A percentile compares a stretch with the other conserved stretches of the same genome.
Conservation (phyloP, 805 yeast species). For the Naumovozyma baii region DNA sequence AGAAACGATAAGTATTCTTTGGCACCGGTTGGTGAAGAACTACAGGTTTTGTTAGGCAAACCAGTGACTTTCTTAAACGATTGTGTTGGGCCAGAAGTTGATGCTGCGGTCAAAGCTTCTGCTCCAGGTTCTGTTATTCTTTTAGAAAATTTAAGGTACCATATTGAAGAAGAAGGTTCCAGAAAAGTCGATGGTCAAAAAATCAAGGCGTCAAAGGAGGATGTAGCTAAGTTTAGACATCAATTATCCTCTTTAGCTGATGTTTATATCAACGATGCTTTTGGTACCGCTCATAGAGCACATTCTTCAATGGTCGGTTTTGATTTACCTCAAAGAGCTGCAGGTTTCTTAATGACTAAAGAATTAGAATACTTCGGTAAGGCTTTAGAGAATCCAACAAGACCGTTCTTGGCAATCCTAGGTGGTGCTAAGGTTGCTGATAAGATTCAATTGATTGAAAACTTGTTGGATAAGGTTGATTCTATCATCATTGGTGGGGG, state of each 20-base stretch:
- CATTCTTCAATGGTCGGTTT: conserved; percentile 99
- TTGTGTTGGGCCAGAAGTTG: conserved; percentile 89
- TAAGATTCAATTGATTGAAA: conserved; percentile 97
- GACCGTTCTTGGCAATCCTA: conserved; percentile 97
- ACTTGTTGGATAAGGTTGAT: conserved; percentile 92
- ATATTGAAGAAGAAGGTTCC: conserved; percentile 94
- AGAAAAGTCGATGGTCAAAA: conserved; percentile 86
- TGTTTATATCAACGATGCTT: conserved; percentile 95
- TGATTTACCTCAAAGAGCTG: conserved; percentile 90
- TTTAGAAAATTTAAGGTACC: conserved; percentile 96
- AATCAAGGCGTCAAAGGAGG: conserved; percentile 82
- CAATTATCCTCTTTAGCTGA: conserved; percentile 89
- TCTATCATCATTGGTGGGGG: conserved; percentile 96
- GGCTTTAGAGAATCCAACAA: conserved; percentile 94
- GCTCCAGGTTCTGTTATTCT: conserved; percentile 75
- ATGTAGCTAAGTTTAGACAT: conserved; percentile 78
- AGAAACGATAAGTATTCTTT: conserved; percentile 75
- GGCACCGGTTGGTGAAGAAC: conserved; percentile 87
- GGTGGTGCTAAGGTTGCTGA: conserved; percentile 99
- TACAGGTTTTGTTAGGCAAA: conserved; percentile 63
- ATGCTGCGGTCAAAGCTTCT: conserved; percentile 64
- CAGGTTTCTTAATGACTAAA: conserved; percentile 97
- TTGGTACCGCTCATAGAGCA: conserved; percentile 99
- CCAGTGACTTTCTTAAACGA: conserved; percentile 77
- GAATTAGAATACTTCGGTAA: conserved; percentile 95